These are phyloP conservation scores for Calocybe indica DNA, from an alignment of 768 basidiomycete genomes.

Conservation along the genomic window DNA sequence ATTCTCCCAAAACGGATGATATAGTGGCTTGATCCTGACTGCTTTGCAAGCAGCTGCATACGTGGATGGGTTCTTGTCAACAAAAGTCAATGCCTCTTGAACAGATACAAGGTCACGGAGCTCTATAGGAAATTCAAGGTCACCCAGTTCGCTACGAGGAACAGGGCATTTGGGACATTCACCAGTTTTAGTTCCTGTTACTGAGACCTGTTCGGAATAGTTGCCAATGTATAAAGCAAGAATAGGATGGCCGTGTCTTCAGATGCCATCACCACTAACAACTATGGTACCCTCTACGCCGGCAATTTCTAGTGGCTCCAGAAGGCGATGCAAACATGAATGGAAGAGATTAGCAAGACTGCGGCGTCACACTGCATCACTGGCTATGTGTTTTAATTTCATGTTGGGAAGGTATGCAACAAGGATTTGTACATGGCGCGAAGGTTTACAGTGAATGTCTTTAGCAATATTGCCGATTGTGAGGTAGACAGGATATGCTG, in stretches of 20 bases:
- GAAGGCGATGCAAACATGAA: conserved; percentile 20
- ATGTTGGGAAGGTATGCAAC: conserved; percentile 34
- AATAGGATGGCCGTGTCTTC: conserved; percentile 28
- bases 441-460: conserved; percentile 25
- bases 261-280: conserved; percentile 26
- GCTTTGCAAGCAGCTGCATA: too few species aligned
- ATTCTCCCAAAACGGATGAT: too few species aligned
- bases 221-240: conserved; percentile 33
- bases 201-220: conserved; percentile 39
- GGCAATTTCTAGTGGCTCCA: conserved; percentile 19
- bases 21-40: too few species aligned
- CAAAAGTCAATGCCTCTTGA: too few species aligned
- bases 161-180: conserved; percentile 23
- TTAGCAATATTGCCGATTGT: conserved; percentile 43
- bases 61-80: too few species aligned
- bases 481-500: conserved; percentile 41
- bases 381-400: conserved; percentile 24
- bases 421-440: conserved; percentile 24
- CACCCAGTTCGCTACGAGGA: conserved; percentile 8
- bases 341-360: conserved; percentile 31
- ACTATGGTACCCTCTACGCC: conserved; percentile 18
- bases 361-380: conserved; percentile 17
- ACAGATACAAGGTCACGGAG: too few species aligned
- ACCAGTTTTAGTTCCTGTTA: conserved; percentile 17
- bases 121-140: too few species aligned